A percentile compares a stretch with the other conserved stretches of the same genome.
These are phyloP conservation scores for Neofusicoccum ribis DNA, from an alignment of 2,329 filamentous ascomycete genomes.

Conservation along the genomic window DNA sequence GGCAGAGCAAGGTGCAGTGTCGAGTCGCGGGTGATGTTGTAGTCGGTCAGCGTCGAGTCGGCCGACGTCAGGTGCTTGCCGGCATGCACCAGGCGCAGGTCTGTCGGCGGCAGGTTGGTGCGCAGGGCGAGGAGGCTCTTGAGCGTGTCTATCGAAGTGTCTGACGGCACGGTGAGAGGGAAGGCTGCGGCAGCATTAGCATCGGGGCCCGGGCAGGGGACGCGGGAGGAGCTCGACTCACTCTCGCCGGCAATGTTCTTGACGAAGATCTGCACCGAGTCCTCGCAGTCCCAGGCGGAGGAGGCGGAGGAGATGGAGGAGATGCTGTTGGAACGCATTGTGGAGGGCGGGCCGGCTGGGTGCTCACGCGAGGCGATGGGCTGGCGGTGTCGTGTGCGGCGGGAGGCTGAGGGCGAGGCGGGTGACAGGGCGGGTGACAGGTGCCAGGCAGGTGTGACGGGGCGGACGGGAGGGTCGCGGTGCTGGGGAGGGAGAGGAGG, in stretches of 20 bases:
- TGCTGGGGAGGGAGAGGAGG: not conserved
- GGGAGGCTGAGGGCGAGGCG: not conserved
- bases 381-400: not conserved
- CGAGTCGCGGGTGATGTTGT: conserved; percentile 51
- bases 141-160: conserved; percentile 57
- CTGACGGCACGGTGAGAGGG: conserved; percentile 55
- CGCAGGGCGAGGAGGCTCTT: conserved; percentile 58
- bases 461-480: not conserved
- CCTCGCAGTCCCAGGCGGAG: conserved; percentile 46
- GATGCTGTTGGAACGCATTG: conserved; percentile 34
- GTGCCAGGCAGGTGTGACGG: not conserved
- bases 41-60: conserved; percentile 45
- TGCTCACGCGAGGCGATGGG: not conserved
- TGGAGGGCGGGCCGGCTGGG: not conserved
- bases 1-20: conserved; percentile 58
- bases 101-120: conserved; percentile 52
- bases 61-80: conserved; percentile 55
- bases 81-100: conserved; percentile 59
- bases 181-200: conserved; percentile 49
- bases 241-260: conserved; percentile 60
- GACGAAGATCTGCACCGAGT: conserved; percentile 63
- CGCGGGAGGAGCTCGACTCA: conserved; percentile 39
- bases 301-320: conserved; percentile 44
- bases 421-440: not conserved
- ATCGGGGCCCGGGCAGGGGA: conserved; percentile 25